Conservation (phyloP, 179 eudicot genomes). For the Silene coronaria region DNA sequence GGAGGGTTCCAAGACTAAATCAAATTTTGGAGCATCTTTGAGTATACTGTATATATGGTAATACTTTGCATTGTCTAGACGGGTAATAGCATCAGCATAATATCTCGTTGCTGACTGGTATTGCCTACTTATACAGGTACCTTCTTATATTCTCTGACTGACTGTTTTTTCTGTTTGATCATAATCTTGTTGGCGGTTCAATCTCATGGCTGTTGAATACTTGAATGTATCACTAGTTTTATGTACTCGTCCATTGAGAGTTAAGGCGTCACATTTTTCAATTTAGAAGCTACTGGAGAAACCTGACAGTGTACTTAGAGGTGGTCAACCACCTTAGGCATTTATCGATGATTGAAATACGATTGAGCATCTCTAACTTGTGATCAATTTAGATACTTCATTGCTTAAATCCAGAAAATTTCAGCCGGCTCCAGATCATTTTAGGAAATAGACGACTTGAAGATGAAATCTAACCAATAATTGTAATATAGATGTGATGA, state of each 20-base stretch:
- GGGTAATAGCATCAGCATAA: slow-evolving; percentile 22
- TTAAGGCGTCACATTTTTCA: background rate
- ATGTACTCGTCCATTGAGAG: too few species aligned
- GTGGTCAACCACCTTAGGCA: too few species aligned
- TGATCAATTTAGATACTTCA: too few species aligned
- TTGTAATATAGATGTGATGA: too few species aligned
- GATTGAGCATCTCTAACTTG: too few species aligned
- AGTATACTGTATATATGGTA: slow-evolving; percentile 4
- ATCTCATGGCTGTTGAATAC: too few species aligned
- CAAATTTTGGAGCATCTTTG: slow-evolving; percentile 56
- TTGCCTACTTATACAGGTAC: slow-evolving; percentile 36
- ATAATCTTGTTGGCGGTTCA: background rate
- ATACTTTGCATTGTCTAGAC: slow-evolving; percentile 12
- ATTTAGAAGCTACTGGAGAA: background rate
- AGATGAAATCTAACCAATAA: too few species aligned
- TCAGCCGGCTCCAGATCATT: too few species aligned
- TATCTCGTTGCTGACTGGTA: slow-evolving; percentile 26
- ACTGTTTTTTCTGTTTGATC: background rate
- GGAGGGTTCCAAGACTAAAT: slow-evolving; percentile 68
- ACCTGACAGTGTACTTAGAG: background rate
- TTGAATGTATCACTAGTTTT: too few species aligned
- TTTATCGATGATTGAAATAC: too few species aligned
- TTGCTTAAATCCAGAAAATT: too few species aligned
- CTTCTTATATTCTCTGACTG: background rate
- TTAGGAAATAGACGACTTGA: too few species aligned